phyloP scores from a whole-genome alignment of 495 filamentous ascomycete genomes.

The Neurospora africana region DNA sequence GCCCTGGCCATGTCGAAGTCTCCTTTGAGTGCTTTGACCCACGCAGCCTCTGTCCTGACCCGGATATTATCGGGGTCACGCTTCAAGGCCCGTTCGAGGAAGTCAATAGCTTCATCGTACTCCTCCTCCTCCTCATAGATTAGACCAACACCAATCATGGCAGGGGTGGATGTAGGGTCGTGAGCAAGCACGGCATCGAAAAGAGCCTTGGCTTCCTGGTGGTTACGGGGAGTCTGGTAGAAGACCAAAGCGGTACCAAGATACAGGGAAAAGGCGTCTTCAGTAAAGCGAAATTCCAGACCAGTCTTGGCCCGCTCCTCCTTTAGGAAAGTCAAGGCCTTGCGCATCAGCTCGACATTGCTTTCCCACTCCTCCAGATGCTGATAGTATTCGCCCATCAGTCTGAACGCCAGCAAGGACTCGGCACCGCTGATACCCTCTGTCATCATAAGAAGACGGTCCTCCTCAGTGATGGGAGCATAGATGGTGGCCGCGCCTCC shows the following conservation, averaged over 20 bases:
- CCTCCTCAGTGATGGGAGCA: conserved; percentile 50
- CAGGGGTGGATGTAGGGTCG: conserved; percentile 61
- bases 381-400: conserved; percentile 78
- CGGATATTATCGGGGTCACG: conserved; percentile 61
- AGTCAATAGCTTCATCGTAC: conserved; percentile 65
- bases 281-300: conserved; percentile 51
- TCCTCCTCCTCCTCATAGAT: conserved; percentile 90
- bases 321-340: conserved; percentile 51
- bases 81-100: conserved; percentile 61
- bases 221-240: conserved; percentile 80
- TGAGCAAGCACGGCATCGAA: conserved; percentile 70
- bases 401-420: conserved; percentile 72
- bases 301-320: conserved; percentile 55
- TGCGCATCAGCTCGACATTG: conserved; percentile 66
- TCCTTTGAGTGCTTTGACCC: conserved; percentile 79
- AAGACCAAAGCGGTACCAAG: conserved; percentile 76
- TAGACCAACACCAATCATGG: conserved; percentile 79
- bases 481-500: conserved; percentile 38
- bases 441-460: conserved; percentile 68
- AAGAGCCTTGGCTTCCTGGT: conserved; percentile 70
- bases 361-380: conserved; percentile 79
- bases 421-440: conserved; percentile 67
- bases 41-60: conserved; percentile 73
- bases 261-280: conserved; percentile 61
- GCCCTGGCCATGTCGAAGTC: conserved; percentile 51